Conservation (phyloP, 257 asterid genomes). For the Solanum lignicaule region DNA sequence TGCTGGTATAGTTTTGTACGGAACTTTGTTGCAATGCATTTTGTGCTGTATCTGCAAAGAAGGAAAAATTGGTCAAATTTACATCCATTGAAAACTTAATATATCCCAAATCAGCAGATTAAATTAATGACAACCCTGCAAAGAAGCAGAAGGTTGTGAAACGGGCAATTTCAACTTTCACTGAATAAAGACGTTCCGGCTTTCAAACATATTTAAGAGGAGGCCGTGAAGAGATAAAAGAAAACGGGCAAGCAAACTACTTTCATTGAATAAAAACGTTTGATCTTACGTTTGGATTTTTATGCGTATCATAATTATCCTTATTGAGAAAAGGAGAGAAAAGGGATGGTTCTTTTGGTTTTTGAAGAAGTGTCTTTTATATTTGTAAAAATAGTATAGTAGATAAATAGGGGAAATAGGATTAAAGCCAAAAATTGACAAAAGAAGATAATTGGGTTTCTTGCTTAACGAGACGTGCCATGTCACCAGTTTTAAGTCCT, state of each 20-base stretch:
- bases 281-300: not conserved
- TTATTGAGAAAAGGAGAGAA: not conserved
- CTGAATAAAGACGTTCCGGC: not conserved
- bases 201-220: not conserved
- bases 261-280: not conserved
- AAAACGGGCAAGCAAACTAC: not conserved
- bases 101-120: not conserved
- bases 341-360: not conserved
- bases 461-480: not conserved
- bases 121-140: not conserved
- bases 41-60: not conserved
- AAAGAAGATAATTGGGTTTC: not conserved
- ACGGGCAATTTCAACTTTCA: not conserved
- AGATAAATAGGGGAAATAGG: not conserved
- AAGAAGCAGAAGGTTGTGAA: not conserved
- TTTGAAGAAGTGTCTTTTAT: not conserved
- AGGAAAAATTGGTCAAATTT: not conserved
- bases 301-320: not conserved
- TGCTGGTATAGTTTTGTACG: not conserved
- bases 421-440: not conserved
- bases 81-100: not conserved
- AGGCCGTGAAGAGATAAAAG: not conserved
- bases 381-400: not conserved
- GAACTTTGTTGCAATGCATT: not conserved
- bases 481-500: not conserved